Percentiles rank a stretch among this genome's conserved stretches.
phyloP scores from a whole-genome alignment of 169 alveolate genomes.

The Plasmodium gonderi region DNA sequence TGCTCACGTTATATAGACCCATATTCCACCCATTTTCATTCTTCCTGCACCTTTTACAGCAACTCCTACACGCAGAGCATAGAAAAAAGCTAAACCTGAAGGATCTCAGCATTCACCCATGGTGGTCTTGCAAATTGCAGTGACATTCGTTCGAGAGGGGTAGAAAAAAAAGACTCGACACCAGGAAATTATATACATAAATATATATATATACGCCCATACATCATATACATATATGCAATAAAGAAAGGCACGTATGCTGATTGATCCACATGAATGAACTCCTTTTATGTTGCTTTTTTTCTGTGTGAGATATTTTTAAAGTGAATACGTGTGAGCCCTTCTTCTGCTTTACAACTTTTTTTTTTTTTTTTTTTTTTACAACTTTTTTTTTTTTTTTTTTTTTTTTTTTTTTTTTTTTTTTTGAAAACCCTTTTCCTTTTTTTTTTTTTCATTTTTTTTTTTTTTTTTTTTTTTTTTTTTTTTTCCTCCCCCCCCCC shows the following conservation, averaged over 20 bases:
- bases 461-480: not conserved
- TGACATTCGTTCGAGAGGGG: not conserved
- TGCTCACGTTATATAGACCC: not conserved
- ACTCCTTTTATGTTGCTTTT: too few species aligned
- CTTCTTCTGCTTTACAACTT: too few species aligned
- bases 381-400: too few species aligned
- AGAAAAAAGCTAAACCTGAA: conserved; percentile 59
- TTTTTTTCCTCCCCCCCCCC: not conserved
- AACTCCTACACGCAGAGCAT: conserved; percentile 40
- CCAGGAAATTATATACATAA: not conserved
- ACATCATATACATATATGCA: not conserved
- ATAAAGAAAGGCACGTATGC: too few species aligned
- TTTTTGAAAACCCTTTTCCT: too few species aligned
- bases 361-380: too few species aligned
- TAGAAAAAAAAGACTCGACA: not conserved
- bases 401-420: too few species aligned
- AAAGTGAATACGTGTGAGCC: too few species aligned
- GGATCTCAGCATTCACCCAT: conserved; percentile 56
- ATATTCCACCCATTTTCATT: not conserved
- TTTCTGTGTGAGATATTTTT: too few species aligned
- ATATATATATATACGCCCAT: not conserved
- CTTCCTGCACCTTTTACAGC: conserved; percentile 1
- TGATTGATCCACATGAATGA: too few species aligned
- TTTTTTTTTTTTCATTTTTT: not conserved
- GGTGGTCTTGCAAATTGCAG: conserved; percentile 67